These are phyloP conservation scores for Wickerhamomyces pijperi DNA, from an alignment of 805 yeast species.

Conservation along the genomic window DNA sequence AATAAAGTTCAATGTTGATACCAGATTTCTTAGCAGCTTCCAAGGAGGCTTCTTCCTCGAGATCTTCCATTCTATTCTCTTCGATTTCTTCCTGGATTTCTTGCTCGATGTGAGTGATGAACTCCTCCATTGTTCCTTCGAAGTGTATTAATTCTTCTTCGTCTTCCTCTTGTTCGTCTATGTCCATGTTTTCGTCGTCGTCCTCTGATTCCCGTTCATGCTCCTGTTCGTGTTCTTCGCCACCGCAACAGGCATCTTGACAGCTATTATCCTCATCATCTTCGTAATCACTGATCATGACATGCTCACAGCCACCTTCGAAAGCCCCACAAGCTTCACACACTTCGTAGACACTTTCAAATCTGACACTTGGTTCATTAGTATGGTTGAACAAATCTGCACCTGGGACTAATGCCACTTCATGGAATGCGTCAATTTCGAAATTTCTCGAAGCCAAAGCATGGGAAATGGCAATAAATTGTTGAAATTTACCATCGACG, in stretches of 20 bases:
- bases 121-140: constrained; percentile 18
- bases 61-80: constrained; percentile 2
- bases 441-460: constrained; percentile 73
- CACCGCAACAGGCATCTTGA: constrained; percentile 4
- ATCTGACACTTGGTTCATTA: constrained; percentile 52
- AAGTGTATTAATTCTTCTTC: constrained; percentile 12
- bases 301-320: constrained; percentile 24
- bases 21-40: constrained; percentile 14
- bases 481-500: constrained; percentile 19
- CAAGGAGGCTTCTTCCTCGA: constrained; percentile 3
- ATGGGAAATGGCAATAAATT: constrained; percentile 47
- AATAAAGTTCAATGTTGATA: constrained; percentile 10
- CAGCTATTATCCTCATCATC: constrained; percentile 6
- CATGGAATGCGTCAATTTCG: constrained; percentile 65
- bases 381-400: constrained; percentile 84
- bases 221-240: constrained; percentile 6
- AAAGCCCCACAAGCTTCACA: constrained; percentile 39
- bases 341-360: constrained; percentile 44
- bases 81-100: constrained; percentile 10
- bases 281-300: constrained; percentile 7
- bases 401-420: constrained; percentile 74
- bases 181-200: constrained; percentile 5
- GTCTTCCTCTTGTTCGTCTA: constrained; percentile 5
- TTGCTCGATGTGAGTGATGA: constrained; percentile 19
- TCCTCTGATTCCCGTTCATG: constrained; percentile 6